Evolutionary conservation across 106 monocot genomes (phyloP).

Genomic region (Agapanthus africanus): DNA sequence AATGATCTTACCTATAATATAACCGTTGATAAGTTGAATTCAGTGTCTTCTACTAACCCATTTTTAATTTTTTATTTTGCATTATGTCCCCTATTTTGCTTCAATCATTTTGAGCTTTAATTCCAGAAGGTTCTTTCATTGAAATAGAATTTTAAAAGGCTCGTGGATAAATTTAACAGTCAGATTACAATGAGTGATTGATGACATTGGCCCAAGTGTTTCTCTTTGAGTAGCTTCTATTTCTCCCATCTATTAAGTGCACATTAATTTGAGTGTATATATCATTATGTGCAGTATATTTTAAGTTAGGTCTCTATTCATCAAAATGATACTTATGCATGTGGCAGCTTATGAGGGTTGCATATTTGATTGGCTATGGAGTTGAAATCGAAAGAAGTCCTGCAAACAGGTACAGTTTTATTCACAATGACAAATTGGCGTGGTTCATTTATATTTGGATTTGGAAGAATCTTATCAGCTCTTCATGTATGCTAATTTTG

Average conservation of each 20-base stretch:
- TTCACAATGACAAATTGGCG: neutral
- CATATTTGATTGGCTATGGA: slow-evolving; percentile 90
- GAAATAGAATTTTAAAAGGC: neutral
- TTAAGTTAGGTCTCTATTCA: neutral
- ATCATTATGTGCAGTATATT: neutral
- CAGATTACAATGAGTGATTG: neutral
- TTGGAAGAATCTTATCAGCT: neutral
- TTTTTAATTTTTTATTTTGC: neutral
- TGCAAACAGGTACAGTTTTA: slow-evolving; percentile 59
- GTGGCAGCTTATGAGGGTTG: slow-evolving; percentile 93
- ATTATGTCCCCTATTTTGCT: neutral
- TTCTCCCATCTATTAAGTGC: neutral
- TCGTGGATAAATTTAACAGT: no score
- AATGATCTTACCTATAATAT: no score
- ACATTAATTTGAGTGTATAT: slow-evolving; percentile 1
- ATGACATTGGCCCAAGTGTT: neutral
- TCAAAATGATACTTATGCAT: slow-evolving; percentile 10
- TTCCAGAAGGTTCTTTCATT: neutral
- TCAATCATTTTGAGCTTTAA: neutral
- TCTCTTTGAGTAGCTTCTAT: neutral
- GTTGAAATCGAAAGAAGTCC: slow-evolving; percentile 84
- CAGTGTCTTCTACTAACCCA: neutral
- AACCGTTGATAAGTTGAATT: no score
- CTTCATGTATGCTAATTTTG: neutral
- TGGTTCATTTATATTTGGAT: neutral